Percentiles rank a stretch among this genome's conserved stretches.
These are phyloP conservation scores for Kwoniella botswanensis DNA, from an alignment of 768 basidiomycete species.

Conservation along the genomic window DNA sequence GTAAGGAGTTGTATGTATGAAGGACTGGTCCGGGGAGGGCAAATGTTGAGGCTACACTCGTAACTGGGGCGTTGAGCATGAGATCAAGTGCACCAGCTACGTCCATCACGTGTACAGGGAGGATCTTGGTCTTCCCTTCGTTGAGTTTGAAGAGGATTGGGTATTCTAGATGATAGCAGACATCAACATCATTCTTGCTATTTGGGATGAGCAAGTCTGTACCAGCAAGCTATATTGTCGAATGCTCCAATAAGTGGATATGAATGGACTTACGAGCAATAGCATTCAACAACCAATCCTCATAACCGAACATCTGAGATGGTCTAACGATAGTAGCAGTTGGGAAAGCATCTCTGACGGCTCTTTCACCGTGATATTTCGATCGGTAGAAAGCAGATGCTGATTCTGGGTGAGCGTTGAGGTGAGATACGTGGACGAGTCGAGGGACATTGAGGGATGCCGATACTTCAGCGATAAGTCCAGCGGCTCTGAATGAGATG, in stretches of 20 bases:
- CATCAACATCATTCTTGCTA: too few species aligned
- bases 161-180: conserved; percentile 66
- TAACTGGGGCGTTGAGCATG: conserved; percentile 68
- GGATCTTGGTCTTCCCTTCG: conserved; percentile 79
- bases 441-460: conserved; percentile 77
- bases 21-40: conserved; percentile 87
- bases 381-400: conserved; percentile 81
- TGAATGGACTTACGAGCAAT: conserved; percentile 73
- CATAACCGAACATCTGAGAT: conserved; percentile 84
- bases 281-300: conserved; percentile 91
- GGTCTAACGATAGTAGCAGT: conserved; percentile 87
- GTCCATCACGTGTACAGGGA: conserved; percentile 92
- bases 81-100: conserved; percentile 90
- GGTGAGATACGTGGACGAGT: conserved; percentile 90
- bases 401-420: conserved; percentile 83
- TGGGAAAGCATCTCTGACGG: conserved; percentile 80
- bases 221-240: not conserved
- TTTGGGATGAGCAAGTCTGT: not conserved
- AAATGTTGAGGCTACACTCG: conserved; percentile 64
- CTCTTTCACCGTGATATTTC: conserved; percentile 87
- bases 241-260: not conserved
- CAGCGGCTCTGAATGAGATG: conserved; percentile 65
- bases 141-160: conserved; percentile 95
- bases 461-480: conserved; percentile 81
- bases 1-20: conserved; percentile 70